Percentiles rank a stretch among this genome's conserved stretches.
Evolutionary conservation across 2,329 filamentous ascomycete genomes (phyloP).

Genomic region (Xylaria arbuscula): DNA sequence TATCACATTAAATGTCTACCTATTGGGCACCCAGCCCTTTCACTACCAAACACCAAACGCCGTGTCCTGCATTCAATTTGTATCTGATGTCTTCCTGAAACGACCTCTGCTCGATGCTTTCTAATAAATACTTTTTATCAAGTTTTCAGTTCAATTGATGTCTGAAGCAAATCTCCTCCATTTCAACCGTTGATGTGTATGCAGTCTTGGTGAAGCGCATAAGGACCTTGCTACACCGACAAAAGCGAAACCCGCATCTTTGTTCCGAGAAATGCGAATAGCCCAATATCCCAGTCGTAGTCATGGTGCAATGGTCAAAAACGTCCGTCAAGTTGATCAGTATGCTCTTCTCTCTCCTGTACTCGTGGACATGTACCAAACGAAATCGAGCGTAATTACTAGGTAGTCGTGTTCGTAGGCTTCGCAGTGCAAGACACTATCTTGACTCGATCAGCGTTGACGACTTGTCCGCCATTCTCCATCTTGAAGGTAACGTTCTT

Average conservation of each 20-base stretch:
- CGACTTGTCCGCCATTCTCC: slow-evolving; percentile 77
- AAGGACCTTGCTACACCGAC: not conserved
- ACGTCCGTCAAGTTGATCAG: not conserved
- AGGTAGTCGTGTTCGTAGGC: slow-evolving; percentile 47
- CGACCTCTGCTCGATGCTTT: not conserved
- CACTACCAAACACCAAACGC: slow-evolving; percentile 18
- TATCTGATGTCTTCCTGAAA: not conserved
- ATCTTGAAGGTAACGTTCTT: slow-evolving; percentile 99
- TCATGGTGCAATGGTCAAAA: not conserved
- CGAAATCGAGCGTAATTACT: slow-evolving; percentile 26
- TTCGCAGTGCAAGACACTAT: slow-evolving; percentile 98
- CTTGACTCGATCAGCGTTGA: slow-evolving; percentile 93
- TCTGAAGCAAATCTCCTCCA: not conserved
- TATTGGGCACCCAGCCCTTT: not conserved
- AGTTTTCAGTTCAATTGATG: not conserved
- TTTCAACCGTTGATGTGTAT: not conserved
- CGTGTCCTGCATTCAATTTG: not conserved
- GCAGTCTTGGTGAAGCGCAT: not conserved
- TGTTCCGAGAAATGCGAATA: not conserved
- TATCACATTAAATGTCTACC: slow-evolving; percentile 27
- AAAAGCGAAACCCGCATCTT: not conserved
- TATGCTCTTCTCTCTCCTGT: not conserved
- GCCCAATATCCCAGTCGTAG: not conserved
- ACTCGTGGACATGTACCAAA: not conserved
- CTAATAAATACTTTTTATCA: not conserved